These are phyloP conservation scores for Cerioporus squamosus DNA, from an alignment of 1,284 basidiomycete species.

Conservation along the genomic window DNA sequence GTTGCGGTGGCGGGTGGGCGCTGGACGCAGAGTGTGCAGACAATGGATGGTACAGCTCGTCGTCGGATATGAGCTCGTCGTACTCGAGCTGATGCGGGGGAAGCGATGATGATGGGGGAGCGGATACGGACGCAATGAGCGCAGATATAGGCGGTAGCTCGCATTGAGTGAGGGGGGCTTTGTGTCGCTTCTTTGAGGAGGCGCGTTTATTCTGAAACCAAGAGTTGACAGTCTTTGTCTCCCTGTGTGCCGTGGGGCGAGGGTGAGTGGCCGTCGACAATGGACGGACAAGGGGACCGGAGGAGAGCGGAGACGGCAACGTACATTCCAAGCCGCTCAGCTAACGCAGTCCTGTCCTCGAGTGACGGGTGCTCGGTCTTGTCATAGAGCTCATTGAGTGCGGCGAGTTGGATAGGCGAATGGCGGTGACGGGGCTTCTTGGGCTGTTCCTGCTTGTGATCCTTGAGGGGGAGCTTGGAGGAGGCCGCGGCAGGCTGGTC, in stretches of 20 bases:
- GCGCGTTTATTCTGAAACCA: constrained; percentile 87
- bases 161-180: constrained; percentile 30
- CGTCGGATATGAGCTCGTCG: constrained; percentile 49
- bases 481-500: constrained; percentile 26
- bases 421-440: constrained; percentile 82
- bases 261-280: constrained; percentile 15
- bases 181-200: constrained; percentile 72
- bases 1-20: constrained; percentile 31
- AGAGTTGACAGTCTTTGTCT: constrained; percentile 80
- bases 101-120: constrained; percentile 34
- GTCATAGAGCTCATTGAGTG: constrained; percentile 77
- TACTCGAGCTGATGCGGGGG: constrained; percentile 36
- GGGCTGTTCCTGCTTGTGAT: constrained; percentile 41
- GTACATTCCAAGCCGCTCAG: constrained; percentile 74
- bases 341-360: constrained; percentile 66
- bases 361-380: constrained; percentile 75
- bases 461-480: constrained; percentile 34
- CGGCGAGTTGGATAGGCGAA: constrained; percentile 67
- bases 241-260: constrained; percentile 46
- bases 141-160: constrained; percentile 50
- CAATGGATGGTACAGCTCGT: constrained; percentile 34
- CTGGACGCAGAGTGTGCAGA: constrained; percentile 15
- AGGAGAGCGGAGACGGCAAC: constrained; percentile 35
- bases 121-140: constrained; percentile 45
- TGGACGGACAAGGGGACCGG: constrained; percentile 15